Evolutionary conservation across 345 rosid genomes (phyloP), one percentile per base, ranked within the genome.

Genomic region (Salix exigua): DNA sequence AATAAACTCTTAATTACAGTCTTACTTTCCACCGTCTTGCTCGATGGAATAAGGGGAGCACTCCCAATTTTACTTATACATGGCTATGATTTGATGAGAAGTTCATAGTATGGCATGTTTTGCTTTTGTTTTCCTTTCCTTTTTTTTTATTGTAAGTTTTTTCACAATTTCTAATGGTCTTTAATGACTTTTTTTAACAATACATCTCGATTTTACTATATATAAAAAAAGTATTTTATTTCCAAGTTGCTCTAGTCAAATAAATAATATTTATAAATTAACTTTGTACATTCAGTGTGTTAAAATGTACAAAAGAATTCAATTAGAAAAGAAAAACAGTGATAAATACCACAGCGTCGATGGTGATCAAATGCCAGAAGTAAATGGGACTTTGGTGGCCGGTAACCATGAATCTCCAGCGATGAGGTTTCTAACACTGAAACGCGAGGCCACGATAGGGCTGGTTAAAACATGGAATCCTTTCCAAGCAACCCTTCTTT

Each of bases 401-500:
- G 85, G 85, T 68, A 82, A 53, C 85, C 85, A 82, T 5, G 85
- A 72, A 31, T 55, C 23, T n/a, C 85, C 85, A 1, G 85, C 82
- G 23, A 82, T 40, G 23, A 82, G 75, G 53, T 75, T 19, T 16
- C 25, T 2, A 2, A 82, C 85, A 1, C 75, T 82, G 37, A 75
- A 82, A 51, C 78, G 30, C 2, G 82, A 51, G 50, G 85, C 85
- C n/a, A 75, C 80, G 7, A 0, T 11, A 3, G 26, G 23, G n/a
- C 73, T 75, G 17, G 53, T 79, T 38, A 82, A 79, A 6, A 84
- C 68, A 74, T 85, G 91, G 73, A 55, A 88, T 25, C 91, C 89
- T 21, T 23, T 3, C 91, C 91, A 88, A 31, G 77, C 75, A 63
- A 88, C 91, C 78, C 91, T 82, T 44, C 65, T 74, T 62, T 75